Conservation (phyloP, 495 filamentous ascomycete genomes). For the Talaromyces thailandensis region DNA sequence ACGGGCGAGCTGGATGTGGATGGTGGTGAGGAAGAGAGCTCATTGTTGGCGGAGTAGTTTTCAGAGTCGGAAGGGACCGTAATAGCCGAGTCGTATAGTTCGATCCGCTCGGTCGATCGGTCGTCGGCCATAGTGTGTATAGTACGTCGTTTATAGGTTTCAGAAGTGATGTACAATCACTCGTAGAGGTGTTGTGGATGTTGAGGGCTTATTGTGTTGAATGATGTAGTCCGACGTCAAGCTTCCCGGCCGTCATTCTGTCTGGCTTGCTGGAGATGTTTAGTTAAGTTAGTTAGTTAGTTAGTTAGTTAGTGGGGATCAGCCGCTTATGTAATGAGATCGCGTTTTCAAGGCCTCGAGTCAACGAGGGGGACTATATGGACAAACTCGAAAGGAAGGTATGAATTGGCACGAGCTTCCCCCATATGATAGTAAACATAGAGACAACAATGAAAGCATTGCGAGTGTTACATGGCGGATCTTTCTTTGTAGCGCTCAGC, state of each 20-base stretch:
- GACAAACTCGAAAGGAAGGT: not conserved
- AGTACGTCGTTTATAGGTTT: not conserved
- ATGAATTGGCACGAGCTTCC: not conserved
- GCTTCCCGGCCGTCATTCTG: not conserved
- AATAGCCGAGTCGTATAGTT: constrained; percentile 69
- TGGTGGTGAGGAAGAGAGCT: constrained; percentile 48
- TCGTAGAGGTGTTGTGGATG: not conserved
- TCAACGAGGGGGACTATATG: not conserved
- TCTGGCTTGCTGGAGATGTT: not conserved
- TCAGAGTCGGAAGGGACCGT: constrained; percentile 88
- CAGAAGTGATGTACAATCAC: not conserved
- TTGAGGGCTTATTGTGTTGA: not conserved
- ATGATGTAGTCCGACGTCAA: not conserved
- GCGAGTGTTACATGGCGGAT: not conserved
- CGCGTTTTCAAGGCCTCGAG: not conserved
- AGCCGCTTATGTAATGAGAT: not conserved
- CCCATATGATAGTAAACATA: not conserved
- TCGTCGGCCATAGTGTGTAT: constrained; percentile 36
- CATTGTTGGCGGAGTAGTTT: constrained; percentile 69
- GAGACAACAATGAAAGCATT: not conserved
- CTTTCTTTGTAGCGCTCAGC: not conserved
- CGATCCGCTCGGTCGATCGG: constrained; percentile 35
- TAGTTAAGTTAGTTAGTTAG: no score
- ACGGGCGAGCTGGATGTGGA: constrained; percentile 67
- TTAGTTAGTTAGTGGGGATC: not conserved